phyloP scores from a whole-genome alignment of 2,329 filamentous ascomycete genomes.

The Lachnellula hyalina region DNA sequence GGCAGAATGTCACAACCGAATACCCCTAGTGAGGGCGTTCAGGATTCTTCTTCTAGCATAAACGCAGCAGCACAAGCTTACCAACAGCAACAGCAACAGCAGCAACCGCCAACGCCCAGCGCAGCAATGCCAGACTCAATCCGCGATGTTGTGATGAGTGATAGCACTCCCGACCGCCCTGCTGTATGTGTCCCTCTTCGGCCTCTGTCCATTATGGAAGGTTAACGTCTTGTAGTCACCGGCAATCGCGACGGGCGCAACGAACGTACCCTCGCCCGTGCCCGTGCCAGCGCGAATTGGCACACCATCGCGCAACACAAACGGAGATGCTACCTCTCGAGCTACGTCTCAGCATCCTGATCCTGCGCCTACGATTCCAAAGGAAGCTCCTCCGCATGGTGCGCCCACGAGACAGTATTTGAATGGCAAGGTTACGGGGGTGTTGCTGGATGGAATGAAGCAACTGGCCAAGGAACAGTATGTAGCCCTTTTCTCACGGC shows the following conservation, averaged over 20 bases:
- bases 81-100: constrained; percentile 25
- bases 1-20: constrained; percentile 19
- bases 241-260: constrained; percentile 16
- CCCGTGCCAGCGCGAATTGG: constrained; percentile 37
- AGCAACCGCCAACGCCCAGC: constrained; percentile 18
- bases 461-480: constrained; percentile 65
- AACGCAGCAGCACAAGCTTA: constrained; percentile 25
- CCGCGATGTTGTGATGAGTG: constrained; percentile 28
- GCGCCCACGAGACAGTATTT: constrained; percentile 66
- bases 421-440: constrained; percentile 64
- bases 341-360: constrained; percentile 55
- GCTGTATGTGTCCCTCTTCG: constrained; percentile 15
- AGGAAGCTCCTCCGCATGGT: constrained; percentile 57
- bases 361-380: constrained; percentile 46
- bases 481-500: constrained; percentile 32
- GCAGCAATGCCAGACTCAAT: constrained; percentile 14
- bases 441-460: constrained; percentile 71
- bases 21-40: constrained; percentile 5
- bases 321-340: constrained; percentile 43
- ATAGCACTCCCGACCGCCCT: constrained; percentile 20
- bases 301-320: constrained; percentile 41
- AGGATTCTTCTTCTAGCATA: constrained; percentile 16
- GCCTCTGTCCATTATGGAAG: not conserved
- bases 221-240: constrained; percentile 20
- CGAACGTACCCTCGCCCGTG: constrained; percentile 25